Evolutionary conservation across 768 basidiomycete genomes (phyloP).

Genomic region (Brasilioporus rufonigricans): DNA sequence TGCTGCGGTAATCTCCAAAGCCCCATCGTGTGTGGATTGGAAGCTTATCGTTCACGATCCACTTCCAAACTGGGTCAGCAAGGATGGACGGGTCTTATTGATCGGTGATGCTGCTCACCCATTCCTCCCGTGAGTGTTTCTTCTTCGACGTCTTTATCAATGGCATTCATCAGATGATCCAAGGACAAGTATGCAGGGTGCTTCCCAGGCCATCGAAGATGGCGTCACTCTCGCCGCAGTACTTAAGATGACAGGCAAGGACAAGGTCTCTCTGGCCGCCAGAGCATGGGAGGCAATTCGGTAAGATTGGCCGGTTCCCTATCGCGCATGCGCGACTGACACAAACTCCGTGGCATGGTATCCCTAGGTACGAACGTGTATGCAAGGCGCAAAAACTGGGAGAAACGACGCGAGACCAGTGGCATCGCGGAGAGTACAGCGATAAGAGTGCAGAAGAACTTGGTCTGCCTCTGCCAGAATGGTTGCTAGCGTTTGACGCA

Average conservation of each 20-base stretch:
- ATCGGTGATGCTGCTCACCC: conserved; percentile 33
- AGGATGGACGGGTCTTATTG: conserved; percentile 19
- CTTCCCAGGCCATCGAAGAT: conserved; percentile 43
- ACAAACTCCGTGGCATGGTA: background rate
- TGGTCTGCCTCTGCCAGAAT: conserved; percentile 25
- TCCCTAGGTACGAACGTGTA: conserved; percentile 28
- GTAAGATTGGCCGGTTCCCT: background rate
- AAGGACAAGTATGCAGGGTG: conserved; percentile 32
- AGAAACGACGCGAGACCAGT: conserved; percentile 24
- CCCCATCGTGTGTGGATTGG: conserved; percentile 37
- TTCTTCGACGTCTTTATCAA: background rate
- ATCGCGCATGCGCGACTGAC: background rate
- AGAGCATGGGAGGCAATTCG: conserved; percentile 15
- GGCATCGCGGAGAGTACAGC: conserved; percentile 21
- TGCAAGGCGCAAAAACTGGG: conserved; percentile 20
- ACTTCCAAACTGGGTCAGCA: conserved; percentile 37
- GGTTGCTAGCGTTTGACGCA: conserved; percentile 28
- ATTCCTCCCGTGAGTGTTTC: conserved; percentile 26
- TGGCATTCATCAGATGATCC: background rate
- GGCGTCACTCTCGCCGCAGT: conserved; percentile 34
- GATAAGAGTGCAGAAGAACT: conserved; percentile 12
- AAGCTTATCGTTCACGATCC: conserved; percentile 38
- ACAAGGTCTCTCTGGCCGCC: background rate
- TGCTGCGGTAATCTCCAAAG: conserved; percentile 22
- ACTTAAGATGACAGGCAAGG: conserved; percentile 15